Conservation (phyloP, 1,284 basidiomycete species). For the Tilletia horrida region DNA sequence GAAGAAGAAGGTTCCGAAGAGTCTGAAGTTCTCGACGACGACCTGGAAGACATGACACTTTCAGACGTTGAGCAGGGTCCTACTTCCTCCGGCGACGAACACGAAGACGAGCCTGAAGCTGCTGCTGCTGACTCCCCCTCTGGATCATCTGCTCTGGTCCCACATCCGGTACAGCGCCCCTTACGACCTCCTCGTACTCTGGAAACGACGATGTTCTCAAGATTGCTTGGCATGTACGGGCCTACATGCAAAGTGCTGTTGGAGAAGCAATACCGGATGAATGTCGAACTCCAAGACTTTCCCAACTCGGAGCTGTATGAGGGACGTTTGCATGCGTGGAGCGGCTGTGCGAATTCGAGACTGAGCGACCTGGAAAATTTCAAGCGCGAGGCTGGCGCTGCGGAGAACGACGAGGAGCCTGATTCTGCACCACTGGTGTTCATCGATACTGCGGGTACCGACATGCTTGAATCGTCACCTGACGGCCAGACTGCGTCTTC, state of each 20-base stretch:
- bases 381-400: conserved; percentile 35
- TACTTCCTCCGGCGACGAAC: too few relatives aligned
- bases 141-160: not conserved
- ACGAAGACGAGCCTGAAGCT: not conserved
- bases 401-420: conserved; percentile 67
- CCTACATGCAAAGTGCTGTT: conserved; percentile 78
- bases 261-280: conserved; percentile 68
- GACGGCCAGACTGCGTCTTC: not conserved
- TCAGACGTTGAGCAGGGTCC: not conserved
- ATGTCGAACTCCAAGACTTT: conserved; percentile 77
- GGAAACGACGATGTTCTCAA: conserved; percentile 85
- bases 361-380: conserved; percentile 64
- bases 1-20: conserved; percentile 10
- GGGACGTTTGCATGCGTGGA: conserved; percentile 68
- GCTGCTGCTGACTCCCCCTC: not conserved
- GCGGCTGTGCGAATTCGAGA: conserved; percentile 69
- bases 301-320: conserved; percentile 80
- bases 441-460: conserved; percentile 65
- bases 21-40: not conserved
- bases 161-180: not conserved
- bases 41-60: not conserved
- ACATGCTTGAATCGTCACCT: conserved; percentile 17
- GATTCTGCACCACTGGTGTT: conserved; percentile 77
- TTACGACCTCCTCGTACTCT: conserved; percentile 70
- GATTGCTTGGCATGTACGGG: conserved; percentile 82